Evolutionary conservation across 2,329 filamentous ascomycete species (phyloP).

Genomic region (Emydomyces testavorans): DNA sequence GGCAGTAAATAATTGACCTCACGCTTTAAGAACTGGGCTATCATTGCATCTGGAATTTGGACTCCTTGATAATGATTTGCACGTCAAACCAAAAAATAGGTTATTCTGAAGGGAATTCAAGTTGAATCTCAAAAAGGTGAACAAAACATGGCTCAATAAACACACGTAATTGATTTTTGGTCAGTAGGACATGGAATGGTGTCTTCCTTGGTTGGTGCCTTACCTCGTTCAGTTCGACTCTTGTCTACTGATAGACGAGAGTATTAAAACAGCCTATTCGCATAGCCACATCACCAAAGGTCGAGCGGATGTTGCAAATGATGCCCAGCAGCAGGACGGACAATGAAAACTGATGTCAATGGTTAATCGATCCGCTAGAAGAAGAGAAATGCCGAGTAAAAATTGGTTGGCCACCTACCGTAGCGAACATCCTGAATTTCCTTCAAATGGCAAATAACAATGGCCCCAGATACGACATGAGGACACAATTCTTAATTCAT

Average conservation of each 20-base stretch:
- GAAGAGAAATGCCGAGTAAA: too few species aligned
- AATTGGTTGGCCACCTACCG: too few species aligned
- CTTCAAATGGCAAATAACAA: background rate
- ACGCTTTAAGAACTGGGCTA: too few species aligned
- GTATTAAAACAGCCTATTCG: background rate
- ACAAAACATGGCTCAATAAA: background rate
- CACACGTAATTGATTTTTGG: background rate
- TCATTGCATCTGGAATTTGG: too few species aligned
- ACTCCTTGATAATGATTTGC: background rate
- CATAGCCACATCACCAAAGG: background rate
- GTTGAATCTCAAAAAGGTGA: too few species aligned
- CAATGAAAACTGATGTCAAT: background rate
- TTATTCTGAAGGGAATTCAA: too few species aligned
- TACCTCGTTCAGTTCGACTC: background rate
- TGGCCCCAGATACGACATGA: background rate
- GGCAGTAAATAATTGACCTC: too few species aligned
- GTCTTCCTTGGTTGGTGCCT: background rate
- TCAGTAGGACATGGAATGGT: background rate
- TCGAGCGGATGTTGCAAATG: background rate
- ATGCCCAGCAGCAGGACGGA: background rate
- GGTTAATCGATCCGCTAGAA: background rate
- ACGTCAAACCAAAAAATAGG: background rate
- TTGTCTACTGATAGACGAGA: background rate
- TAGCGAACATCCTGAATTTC: too few species aligned
- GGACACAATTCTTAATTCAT: background rate